A percentile compares a stretch with the other conserved stretches of the same genome.
Evolutionary conservation across 2,329 filamentous ascomycete species (phyloP).

Genomic region (Blastomyces percursus): DNA sequence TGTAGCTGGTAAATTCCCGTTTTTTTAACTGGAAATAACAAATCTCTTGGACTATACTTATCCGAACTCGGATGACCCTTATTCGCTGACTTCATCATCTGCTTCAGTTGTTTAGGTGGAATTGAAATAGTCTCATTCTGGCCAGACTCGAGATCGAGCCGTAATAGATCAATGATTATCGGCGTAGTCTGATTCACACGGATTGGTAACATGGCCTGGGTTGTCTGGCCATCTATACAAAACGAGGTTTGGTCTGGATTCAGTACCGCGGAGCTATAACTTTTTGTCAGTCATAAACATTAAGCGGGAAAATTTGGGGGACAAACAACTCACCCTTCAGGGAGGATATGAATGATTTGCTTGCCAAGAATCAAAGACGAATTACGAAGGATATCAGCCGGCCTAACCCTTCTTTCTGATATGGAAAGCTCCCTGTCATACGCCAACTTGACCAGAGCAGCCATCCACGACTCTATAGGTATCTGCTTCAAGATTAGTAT

Average conservation of each 20-base stretch:
- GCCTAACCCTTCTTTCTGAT: conserved; percentile 85
- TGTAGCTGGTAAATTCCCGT: conserved; percentile 76
- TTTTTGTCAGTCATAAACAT: conserved; percentile 19
- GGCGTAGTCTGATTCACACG: conserved; percentile 90
- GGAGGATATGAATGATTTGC: conserved; percentile 94
- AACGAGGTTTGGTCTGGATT: conserved; percentile 74
- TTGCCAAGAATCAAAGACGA: conserved; percentile 87
- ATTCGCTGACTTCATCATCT: conserved; percentile 58
- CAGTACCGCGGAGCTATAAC: conserved; percentile 61
- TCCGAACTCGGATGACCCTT: conserved; percentile 44
- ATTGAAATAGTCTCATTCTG: conserved; percentile 71
- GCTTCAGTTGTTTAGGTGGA: conserved; percentile 60
- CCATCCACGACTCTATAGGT: conserved; percentile 61
- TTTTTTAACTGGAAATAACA: conserved; percentile 69
- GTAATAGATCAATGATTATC: conserved; percentile 75
- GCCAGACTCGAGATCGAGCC: conserved; percentile 72
- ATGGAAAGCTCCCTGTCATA: conserved; percentile 90
- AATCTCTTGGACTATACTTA: conserved; percentile 49
- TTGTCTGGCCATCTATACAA: conserved; percentile 59
- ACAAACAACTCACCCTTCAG: conserved; percentile 57
- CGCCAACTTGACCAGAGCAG: conserved; percentile 64
- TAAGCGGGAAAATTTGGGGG: background rate
- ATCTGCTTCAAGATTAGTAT: conserved; percentile 39
- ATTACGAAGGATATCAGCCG: conserved; percentile 79
- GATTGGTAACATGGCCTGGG: conserved; percentile 61